Evolutionary conservation across 441 rosid genomes (phyloP).

Genomic region (Populus hybrid): DNA sequence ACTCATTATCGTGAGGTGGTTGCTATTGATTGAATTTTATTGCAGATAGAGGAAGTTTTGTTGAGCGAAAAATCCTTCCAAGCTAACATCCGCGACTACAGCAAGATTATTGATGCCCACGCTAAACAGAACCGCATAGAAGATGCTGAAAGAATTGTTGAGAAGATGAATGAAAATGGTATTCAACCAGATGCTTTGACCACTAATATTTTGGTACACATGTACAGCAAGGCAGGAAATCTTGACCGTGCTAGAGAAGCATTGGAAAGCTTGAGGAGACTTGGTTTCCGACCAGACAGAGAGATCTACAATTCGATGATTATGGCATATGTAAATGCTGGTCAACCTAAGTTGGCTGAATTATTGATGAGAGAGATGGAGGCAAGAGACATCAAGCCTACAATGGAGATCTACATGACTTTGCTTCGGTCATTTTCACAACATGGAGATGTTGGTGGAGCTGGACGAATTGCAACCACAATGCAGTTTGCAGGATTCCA

Average conservation of each 20-base stretch:
- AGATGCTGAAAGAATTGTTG: constrained; percentile 70
- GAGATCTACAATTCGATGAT: constrained; percentile 67
- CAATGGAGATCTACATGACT: constrained; percentile 61
- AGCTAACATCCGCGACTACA: constrained; percentile 52
- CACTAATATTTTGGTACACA: constrained; percentile 47
- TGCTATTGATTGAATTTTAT: constrained; percentile 22
- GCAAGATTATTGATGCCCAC: constrained; percentile 60
- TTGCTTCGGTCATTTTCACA: constrained; percentile 62
- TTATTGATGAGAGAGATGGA: constrained; percentile 54
- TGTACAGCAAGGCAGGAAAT: constrained; percentile 71
- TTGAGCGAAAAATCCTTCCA: constrained; percentile 65
- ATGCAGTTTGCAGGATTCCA: constrained; percentile 47
- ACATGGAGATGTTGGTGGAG: constrained; percentile 43
- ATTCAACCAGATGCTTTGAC: constrained; percentile 55
- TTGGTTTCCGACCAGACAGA: constrained; percentile 58
- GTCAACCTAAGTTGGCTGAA: constrained; percentile 45
- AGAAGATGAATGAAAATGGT: constrained; percentile 67
- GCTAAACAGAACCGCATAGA: constrained; percentile 52
- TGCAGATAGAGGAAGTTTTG: constrained; percentile 66
- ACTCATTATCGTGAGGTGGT: neutral
- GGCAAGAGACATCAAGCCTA: constrained; percentile 40
- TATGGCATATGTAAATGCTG: constrained; percentile 63
- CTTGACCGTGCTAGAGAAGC: constrained; percentile 63
- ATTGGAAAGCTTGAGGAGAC: constrained; percentile 52
- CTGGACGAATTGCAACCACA: constrained; percentile 33